Percentiles rank a stretch among this genome's conserved stretches.
Conservation (phyloP, 2,329 filamentous ascomycete genomes). For the Stagonosporopsis vannaccii region DNA sequence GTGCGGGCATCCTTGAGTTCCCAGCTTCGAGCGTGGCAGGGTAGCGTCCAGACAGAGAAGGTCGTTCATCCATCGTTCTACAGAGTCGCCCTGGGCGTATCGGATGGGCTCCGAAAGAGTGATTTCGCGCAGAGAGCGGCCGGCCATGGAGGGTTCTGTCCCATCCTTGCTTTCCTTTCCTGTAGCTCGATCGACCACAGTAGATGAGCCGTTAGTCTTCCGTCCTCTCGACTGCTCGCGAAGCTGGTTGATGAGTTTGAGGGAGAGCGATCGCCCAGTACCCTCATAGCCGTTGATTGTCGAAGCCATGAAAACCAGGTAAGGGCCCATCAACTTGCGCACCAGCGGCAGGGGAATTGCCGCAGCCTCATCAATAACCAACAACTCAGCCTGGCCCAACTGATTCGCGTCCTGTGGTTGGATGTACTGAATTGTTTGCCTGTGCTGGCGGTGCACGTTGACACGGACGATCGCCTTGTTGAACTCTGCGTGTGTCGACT, state of each 20-base stretch:
- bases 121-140: conserved; percentile 86
- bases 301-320: conserved; percentile 98
- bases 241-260: conserved; percentile 97
- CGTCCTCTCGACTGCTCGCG: conserved; percentile 85
- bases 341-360: conserved; percentile 94
- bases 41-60: conserved; percentile 94
- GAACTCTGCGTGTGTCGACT: conserved; percentile 97
- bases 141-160: conserved; percentile 53
- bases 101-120: conserved; percentile 93
- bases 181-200: conserved; percentile 80
- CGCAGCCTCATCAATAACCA: conserved; percentile 97
- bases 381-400: conserved; percentile 89
- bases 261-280: conserved; percentile 89
- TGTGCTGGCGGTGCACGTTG: conserved; percentile 92
- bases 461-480: conserved; percentile 98
- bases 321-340: conserved; percentile 92
- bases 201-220: conserved; percentile 60
- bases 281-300: conserved; percentile 99
- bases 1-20: conserved; percentile 82
- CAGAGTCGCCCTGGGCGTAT: conserved; percentile 87
- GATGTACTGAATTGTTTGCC: conserved; percentile 98
- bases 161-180: conserved; percentile 65
- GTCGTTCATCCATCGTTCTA: conserved; percentile 96
- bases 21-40: conserved; percentile 76
- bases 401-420: conserved; percentile 95